These are phyloP conservation scores for Isatis tinctoria DNA, from an alignment of 345 rosid species.

Conservation along the genomic window DNA sequence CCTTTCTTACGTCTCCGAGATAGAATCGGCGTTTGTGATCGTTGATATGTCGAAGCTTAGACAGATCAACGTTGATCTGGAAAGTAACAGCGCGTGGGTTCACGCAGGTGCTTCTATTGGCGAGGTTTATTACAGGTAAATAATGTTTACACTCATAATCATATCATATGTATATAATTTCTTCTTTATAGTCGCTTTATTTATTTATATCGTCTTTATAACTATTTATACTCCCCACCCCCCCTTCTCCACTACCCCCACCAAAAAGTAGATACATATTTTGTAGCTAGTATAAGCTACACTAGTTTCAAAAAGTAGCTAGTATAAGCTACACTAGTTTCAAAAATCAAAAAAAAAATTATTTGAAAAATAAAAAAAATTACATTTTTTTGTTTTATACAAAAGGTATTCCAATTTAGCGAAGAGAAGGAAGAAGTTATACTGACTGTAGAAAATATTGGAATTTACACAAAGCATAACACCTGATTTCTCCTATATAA, in stretches of 20 bases:
- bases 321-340: background rate
- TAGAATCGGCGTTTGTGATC: conserved; percentile 50
- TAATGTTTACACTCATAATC: background rate
- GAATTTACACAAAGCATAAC: background rate
- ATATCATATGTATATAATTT: background rate
- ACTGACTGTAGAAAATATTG: background rate
- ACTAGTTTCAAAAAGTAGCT: background rate
- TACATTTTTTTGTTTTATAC: background rate
- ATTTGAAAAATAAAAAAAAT: background rate
- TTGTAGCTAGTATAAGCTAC: background rate
- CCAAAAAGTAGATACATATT: too few species aligned
- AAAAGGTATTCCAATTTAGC: background rate
- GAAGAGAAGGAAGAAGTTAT: background rate
- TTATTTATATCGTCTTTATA: background rate
- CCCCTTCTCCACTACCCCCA: background rate
- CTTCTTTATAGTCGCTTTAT: background rate
- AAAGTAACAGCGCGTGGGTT: conserved; percentile 56
- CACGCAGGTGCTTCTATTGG: conserved; percentile 73
- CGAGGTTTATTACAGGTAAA: conserved; percentile 43
- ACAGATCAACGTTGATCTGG: conserved; percentile 42
- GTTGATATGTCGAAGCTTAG: conserved; percentile 61
- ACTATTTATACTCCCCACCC: background rate
- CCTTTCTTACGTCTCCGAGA: conserved; percentile 53
- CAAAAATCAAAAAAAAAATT: too few species aligned
- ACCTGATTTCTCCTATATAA: background rate